phyloP scores from a whole-genome alignment of 1,139 yeast genomes.

The Protomyces inouyei region DNA sequence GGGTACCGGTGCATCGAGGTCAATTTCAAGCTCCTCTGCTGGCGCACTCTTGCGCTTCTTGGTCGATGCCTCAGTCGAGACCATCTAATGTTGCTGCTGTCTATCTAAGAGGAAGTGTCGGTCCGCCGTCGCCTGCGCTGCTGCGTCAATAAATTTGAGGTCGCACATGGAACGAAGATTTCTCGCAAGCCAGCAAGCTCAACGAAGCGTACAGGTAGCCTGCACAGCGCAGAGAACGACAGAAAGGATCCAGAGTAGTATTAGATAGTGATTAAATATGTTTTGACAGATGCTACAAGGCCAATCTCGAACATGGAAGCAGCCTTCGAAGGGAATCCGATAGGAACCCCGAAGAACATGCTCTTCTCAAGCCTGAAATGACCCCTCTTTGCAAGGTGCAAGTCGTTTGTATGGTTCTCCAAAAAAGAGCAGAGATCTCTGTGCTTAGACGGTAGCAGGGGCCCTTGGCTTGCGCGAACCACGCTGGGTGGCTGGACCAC shows the following conservation, averaged over 20 bases:
- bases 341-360: no score
- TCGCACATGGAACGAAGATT: not conserved
- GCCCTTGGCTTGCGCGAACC: constrained; percentile 26
- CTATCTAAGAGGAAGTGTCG: no score
- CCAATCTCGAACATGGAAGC: no score
- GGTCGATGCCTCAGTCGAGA: not conserved
- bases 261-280: not conserved
- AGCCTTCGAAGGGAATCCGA: no score
- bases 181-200: not conserved
- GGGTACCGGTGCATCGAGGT: constrained; percentile 69
- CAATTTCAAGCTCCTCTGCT: constrained; percentile 51
- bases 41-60: constrained; percentile 19
- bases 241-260: not conserved
- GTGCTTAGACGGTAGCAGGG: constrained; percentile 22
- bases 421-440: not conserved
- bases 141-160: not conserved
- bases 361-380: no score
- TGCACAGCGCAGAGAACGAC: no score
- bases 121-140: not conserved
- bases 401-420: no score
- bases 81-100: no score
- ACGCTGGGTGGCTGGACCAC: constrained; percentile 35
- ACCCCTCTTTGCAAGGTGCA: no score
- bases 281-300: not conserved
- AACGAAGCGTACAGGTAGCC: no score